phyloP scores from a whole-genome alignment of 2,329 filamentous ascomycete species.

The Rutstroemia sydowiana region DNA sequence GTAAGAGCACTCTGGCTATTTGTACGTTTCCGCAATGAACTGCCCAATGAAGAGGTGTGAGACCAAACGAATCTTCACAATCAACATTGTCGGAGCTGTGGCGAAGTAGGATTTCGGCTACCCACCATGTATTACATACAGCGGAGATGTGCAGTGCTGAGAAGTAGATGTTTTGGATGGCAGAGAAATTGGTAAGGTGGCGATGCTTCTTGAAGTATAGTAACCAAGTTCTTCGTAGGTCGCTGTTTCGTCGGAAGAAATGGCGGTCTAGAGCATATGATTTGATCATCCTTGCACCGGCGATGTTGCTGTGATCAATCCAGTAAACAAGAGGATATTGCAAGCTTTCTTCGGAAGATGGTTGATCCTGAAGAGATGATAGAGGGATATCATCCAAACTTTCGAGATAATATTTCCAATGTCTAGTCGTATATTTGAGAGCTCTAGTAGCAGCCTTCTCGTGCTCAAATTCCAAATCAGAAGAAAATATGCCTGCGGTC shows the following conservation, averaged over 20 bases:
- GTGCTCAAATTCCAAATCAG: slow-evolving; percentile 8
- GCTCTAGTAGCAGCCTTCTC: slow-evolving; percentile 8
- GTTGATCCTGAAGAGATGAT: slow-evolving; percentile 8
- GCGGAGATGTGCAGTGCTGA: slow-evolving; percentile 8
- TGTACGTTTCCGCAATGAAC: slow-evolving; percentile 6
- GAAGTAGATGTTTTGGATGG: slow-evolving; percentile 10
- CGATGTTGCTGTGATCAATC: slow-evolving; percentile 9
- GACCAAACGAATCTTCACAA: slow-evolving; percentile 6
- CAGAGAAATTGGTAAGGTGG: slow-evolving; percentile 10
- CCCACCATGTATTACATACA: slow-evolving; percentile 8
- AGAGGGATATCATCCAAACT: slow-evolving; percentile 8
- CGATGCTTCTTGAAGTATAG: slow-evolving; percentile 11
- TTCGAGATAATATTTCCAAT: slow-evolving; percentile 10
- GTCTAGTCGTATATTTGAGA: slow-evolving; percentile 5
- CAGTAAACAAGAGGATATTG: slow-evolving; percentile 10
- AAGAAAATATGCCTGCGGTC: slow-evolving; percentile 8
- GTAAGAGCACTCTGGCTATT: slow-evolving; percentile 1
- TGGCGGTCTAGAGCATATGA: slow-evolving; percentile 6
- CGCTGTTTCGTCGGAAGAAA: slow-evolving; percentile 8
- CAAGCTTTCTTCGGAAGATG: slow-evolving; percentile 9
- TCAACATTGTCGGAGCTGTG: slow-evolving; percentile 7
- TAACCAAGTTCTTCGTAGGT: slow-evolving; percentile 8
- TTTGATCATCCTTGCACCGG: slow-evolving; percentile 4
- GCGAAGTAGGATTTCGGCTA: slow-evolving; percentile 5
- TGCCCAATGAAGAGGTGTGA: slow-evolving; percentile 9